phyloP scores from a whole-genome alignment of 371 early-diverging fungal species.

The Saksenaea vasiformis region DNA sequence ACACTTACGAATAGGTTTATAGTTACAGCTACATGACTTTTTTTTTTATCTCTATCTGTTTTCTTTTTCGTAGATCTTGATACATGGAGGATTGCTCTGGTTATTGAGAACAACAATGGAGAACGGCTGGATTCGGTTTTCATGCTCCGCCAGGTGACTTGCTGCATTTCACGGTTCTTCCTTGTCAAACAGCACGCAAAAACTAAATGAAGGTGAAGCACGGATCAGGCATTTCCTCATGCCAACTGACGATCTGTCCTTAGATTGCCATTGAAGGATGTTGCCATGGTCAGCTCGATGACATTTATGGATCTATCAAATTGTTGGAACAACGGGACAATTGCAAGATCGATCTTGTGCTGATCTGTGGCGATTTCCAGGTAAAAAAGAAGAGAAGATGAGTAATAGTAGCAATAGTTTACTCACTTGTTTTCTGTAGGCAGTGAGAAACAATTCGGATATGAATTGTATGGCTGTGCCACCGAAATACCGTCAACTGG shows the following conservation, averaged over 20 bases:
- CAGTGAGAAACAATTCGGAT: conserved; percentile 85
- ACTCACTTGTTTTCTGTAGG: conserved; percentile 40
- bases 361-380: conserved; percentile 98
- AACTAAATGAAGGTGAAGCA: no score
- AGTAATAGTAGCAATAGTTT: neutral
- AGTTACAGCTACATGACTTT: no score
- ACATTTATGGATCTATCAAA: conserved; percentile 76
- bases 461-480: conserved; percentile 81
- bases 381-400: conserved; percentile 32
- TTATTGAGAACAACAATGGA: no score
- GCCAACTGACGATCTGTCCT: neutral
- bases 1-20: no score
- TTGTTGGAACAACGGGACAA: conserved; percentile 53
- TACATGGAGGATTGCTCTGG: no score
- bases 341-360: conserved; percentile 80
- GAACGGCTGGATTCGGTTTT: no score
- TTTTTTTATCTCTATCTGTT: no score
- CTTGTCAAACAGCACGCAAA: no score
- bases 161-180: no score
- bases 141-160: no score
- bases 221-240: no score
- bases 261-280: conserved; percentile 93
- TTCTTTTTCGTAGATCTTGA: no score
- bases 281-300: conserved; percentile 91
- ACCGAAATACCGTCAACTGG: conserved; percentile 77